These are phyloP conservation scores for Diaporthe sp. DNA, from an alignment of 2,329 filamentous ascomycete species.

Conservation along the genomic window DNA sequence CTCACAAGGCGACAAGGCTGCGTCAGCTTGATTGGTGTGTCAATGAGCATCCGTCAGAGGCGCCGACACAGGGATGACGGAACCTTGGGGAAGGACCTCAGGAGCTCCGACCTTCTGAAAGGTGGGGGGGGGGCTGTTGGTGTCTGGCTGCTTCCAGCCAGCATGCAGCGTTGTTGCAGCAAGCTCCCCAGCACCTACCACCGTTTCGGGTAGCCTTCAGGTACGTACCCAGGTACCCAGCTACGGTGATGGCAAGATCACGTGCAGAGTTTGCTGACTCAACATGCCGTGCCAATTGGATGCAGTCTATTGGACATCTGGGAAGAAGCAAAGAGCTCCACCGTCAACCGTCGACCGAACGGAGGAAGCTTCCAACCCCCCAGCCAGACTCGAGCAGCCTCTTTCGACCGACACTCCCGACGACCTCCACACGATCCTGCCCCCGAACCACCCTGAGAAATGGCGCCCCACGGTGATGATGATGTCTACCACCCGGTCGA, in stretches of 20 bases:
- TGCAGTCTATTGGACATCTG: slow-evolving; percentile 19
- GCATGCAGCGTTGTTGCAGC: background rate
- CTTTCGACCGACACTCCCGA: slow-evolving; percentile 29
- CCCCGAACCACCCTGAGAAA: slow-evolving; percentile 41
- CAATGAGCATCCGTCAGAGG: slow-evolving; percentile 3
- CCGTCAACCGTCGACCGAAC: slow-evolving; percentile 24
- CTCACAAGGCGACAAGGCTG: slow-evolving; percentile 21
- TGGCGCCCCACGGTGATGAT: slow-evolving; percentile 51
- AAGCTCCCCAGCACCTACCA: background rate
- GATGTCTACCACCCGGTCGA: slow-evolving; percentile 61
- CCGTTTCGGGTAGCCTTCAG: background rate
- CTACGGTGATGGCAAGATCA: background rate
- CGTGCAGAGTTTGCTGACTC: slow-evolving; percentile 20
- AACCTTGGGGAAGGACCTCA: background rate
- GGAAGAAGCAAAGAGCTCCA: slow-evolving; percentile 31
- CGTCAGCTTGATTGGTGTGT: slow-evolving; percentile 31
- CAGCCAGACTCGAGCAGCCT: slow-evolving; percentile 23
- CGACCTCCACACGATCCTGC: slow-evolving; percentile 37
- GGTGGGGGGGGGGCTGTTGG: background rate
- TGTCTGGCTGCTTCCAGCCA: background rate
- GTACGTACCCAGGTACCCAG: background rate
- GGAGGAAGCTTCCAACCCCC: slow-evolving; percentile 30
- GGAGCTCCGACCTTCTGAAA: slow-evolving; percentile 21
- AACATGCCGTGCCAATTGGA: slow-evolving; percentile 22
- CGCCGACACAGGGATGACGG: slow-evolving; percentile 9